These are phyloP conservation scores for Rhynchosporium graminicola DNA, from an alignment of 2,329 filamentous ascomycete genomes.

Conservation along the genomic window DNA sequence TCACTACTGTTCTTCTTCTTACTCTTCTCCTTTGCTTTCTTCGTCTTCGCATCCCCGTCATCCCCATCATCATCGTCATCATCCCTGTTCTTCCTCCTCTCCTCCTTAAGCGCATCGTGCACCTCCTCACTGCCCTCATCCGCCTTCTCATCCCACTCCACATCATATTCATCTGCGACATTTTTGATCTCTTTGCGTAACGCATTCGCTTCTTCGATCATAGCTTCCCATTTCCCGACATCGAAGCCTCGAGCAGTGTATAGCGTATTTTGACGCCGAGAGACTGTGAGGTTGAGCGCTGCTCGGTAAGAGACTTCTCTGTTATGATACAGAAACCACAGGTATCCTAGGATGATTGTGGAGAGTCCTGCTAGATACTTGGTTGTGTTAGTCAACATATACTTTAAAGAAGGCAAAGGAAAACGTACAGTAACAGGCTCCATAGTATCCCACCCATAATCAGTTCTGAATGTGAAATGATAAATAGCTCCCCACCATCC, in stretches of 20 bases:
- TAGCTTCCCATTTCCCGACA: slow-evolving; percentile 70
- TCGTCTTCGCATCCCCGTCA: slow-evolving; percentile 3
- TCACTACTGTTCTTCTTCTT: slow-evolving; percentile 14
- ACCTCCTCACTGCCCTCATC: slow-evolving; percentile 72
- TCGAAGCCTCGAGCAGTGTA: slow-evolving; percentile 79
- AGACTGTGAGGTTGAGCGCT: slow-evolving; percentile 85
- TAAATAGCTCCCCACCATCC: slow-evolving; percentile 76
- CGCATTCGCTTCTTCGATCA: slow-evolving; percentile 78
- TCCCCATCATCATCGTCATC: slow-evolving; percentile 43
- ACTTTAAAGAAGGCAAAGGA: not conserved
- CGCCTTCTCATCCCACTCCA: slow-evolving; percentile 79
- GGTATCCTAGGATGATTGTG: slow-evolving; percentile 84
- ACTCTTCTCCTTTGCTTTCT: slow-evolving; percentile 24
- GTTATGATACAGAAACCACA: slow-evolving; percentile 94
- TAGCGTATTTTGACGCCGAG: slow-evolving; percentile 71
- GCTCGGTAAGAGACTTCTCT: slow-evolving; percentile 84
- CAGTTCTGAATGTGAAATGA: slow-evolving; percentile 68
- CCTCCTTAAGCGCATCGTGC: slow-evolving; percentile 56
- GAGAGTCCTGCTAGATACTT: slow-evolving; percentile 79
- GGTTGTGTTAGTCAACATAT: slow-evolving; percentile 2
- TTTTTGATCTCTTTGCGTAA: slow-evolving; percentile 77
- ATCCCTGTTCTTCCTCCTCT: slow-evolving; percentile 45
- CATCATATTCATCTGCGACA: slow-evolving; percentile 84
- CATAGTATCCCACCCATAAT: slow-evolving; percentile 86
- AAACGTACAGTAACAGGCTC: slow-evolving; percentile 71